Evolutionary conservation across 768 basidiomycete genomes (phyloP).

Genomic region (Hortiboletus flavorubellus): DNA sequence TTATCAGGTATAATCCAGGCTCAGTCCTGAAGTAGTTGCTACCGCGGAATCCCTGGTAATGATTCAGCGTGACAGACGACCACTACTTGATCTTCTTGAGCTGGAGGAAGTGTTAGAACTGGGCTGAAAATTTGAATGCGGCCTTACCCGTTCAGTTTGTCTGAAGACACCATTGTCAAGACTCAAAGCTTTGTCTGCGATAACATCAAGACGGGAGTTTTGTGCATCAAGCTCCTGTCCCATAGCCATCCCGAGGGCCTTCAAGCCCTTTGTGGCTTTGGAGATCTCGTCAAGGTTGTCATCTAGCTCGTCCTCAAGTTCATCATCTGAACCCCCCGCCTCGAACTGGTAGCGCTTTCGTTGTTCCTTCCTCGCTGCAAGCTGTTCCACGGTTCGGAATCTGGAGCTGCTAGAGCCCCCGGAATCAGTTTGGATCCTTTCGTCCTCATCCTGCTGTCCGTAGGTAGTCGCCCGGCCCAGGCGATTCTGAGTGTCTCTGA

Average conservation of each 20-base stretch:
- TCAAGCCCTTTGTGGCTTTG: conserved; percentile 72
- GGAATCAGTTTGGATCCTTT: conserved; percentile 28
- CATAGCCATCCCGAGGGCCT: conserved; percentile 77
- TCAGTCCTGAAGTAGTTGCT: neutral
- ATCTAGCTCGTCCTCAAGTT: conserved; percentile 92
- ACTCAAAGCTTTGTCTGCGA: conserved; percentile 73
- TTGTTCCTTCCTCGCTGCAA: conserved; percentile 58
- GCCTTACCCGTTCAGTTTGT: conserved; percentile 76
- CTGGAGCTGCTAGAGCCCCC: conserved; percentile 40
- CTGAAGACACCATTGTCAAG: conserved; percentile 73
- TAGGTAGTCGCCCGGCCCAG: conserved; percentile 72
- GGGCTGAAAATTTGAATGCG: conserved; percentile 22
- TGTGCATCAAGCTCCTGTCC: conserved; percentile 86
- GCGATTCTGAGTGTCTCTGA: conserved; percentile 83
- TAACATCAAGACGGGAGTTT: conserved; percentile 72
- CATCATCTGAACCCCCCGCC: conserved; percentile 84
- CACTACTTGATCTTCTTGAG: conserved; percentile 58
- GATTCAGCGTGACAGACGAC: neutral
- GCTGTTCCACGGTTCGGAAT: conserved; percentile 48
- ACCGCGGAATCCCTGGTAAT: neutral
- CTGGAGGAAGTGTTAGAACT: conserved; percentile 31
- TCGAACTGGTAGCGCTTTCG: conserved; percentile 91
- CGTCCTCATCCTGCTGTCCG: conserved; percentile 49
- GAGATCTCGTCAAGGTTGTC: conserved; percentile 86
- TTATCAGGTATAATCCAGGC: conserved; percentile 16